Evolutionary conservation across 2,329 filamentous ascomycete species (phyloP).

Genomic region (Colletotrichum liriopes): DNA sequence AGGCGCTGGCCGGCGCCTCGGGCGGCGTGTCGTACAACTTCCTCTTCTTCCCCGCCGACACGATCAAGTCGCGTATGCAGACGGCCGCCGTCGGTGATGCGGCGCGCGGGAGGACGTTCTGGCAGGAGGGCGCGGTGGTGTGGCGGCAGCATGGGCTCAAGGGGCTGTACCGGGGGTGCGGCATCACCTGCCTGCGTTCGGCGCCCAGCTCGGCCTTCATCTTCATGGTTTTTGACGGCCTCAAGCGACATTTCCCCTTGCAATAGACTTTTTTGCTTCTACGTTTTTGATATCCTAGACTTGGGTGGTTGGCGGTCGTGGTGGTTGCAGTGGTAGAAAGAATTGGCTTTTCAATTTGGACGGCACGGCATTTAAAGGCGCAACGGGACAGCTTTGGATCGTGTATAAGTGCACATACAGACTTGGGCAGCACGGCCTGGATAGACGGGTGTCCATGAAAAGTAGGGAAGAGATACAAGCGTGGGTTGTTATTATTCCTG

Average conservation of each 20-base stretch:
- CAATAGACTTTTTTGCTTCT: slow-evolving; percentile 48
- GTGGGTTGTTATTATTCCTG: not conserved
- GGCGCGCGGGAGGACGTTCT: slow-evolving; percentile 76
- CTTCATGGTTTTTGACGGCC: slow-evolving; percentile 92
- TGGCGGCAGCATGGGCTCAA: slow-evolving; percentile 87
- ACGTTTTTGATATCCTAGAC: slow-evolving; percentile 42
- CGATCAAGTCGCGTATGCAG: slow-evolving; percentile 97
- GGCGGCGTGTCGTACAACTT: slow-evolving; percentile 98
- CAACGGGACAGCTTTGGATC: slow-evolving; percentile 25
- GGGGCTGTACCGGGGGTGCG: slow-evolving; percentile 93
- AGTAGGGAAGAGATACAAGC: slow-evolving; percentile 1
- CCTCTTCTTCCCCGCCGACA: slow-evolving; percentile 96
- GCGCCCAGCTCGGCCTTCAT: slow-evolving; percentile 98
- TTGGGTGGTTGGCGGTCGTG: slow-evolving; percentile 23
- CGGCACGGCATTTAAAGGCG: slow-evolving; percentile 35
- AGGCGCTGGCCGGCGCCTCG: slow-evolving; percentile 87
- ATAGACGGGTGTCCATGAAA: slow-evolving; percentile 1
- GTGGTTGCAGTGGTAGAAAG: not conserved
- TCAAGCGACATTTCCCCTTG: slow-evolving; percentile 79
- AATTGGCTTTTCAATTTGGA: slow-evolving; percentile 22
- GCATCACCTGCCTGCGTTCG: slow-evolving; percentile 89
- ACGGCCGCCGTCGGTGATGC: slow-evolving; percentile 79
- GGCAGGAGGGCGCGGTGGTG: slow-evolving; percentile 78
- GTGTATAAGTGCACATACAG: slow-evolving; percentile 8
- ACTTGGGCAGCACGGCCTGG: not conserved